Conservation (phyloP, 352 stramenopile genomes). For the Globisporangium ultimum region DNA sequence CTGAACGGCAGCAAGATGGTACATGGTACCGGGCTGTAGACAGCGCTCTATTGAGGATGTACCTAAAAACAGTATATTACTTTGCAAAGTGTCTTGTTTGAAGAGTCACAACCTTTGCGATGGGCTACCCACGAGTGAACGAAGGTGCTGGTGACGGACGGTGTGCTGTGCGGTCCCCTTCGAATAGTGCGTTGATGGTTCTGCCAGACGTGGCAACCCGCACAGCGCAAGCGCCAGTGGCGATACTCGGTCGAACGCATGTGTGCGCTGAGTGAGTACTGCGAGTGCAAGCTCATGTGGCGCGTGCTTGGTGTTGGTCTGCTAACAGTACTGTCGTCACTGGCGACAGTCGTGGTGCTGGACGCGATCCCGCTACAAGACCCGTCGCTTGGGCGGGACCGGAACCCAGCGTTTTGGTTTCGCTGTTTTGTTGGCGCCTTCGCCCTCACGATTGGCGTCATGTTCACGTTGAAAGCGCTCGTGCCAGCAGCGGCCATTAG, state of each 20-base stretch:
- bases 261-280: conserved; percentile 17
- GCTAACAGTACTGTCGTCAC: conserved; percentile 7
- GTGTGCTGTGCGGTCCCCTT: no score
- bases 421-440: not conserved
- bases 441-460: conserved; percentile 1
- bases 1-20: not conserved
- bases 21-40: not conserved
- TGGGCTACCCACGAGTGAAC: no score
- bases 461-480: not conserved
- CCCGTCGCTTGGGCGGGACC: conserved; percentile 2
- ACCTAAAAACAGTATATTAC: not conserved
- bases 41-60: not conserved
- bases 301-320: conserved; percentile 6
- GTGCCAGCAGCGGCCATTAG: not conserved
- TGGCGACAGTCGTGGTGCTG: conserved; percentile 7
- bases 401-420: conserved; percentile 4
- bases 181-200: no score
- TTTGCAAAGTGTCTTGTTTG: no score
- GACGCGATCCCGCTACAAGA: conserved; percentile 13
- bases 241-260: conserved; percentile 26
- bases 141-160: no score
- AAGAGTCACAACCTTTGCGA: not conserved
- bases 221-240: not conserved
- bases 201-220: no score
- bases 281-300: not conserved